phyloP scores from a whole-genome alignment of 768 basidiomycete species.

The Termitomyces sp. region DNA sequence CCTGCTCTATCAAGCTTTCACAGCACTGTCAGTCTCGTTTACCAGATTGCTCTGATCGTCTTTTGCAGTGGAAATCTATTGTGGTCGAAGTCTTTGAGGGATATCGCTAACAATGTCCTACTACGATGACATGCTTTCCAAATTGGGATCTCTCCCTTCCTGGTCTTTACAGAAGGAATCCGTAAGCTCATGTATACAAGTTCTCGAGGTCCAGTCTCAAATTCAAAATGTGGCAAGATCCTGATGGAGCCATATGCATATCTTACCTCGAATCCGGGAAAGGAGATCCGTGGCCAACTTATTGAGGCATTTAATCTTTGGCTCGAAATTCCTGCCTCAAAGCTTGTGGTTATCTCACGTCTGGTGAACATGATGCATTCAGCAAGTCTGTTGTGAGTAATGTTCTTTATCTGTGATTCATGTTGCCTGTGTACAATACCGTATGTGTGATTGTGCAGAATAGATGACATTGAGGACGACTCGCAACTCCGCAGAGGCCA shows the following conservation, averaged over 20 bases:
- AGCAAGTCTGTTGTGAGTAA: constrained; percentile 78
- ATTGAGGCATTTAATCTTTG: constrained; percentile 92
- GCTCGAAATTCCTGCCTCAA: constrained; percentile 74
- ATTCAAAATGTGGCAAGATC: background rate
- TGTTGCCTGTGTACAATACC: background rate
- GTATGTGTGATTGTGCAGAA: constrained; percentile 35
- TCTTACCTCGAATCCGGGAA: constrained; percentile 79
- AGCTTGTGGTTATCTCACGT: constrained; percentile 65
- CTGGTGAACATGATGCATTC: constrained; percentile 94
- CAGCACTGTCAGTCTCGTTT: too few species aligned
- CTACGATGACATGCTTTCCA: background rate
- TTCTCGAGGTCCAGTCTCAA: background rate
- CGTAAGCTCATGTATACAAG: background rate
- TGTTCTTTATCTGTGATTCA: background rate
- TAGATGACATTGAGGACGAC: constrained; percentile 94
- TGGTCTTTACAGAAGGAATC: background rate
- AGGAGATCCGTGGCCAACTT: constrained; percentile 83
- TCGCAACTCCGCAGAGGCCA: constrained; percentile 81
- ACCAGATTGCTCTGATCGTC: too few species aligned
- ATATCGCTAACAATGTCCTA: background rate
- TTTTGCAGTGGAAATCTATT: background rate
- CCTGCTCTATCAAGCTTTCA: background rate
- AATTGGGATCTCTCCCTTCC: background rate
- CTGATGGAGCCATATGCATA: constrained; percentile 83
- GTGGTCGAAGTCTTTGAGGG: background rate